A percentile compares a stretch with the other conserved stretches of the same genome.
Evolutionary conservation across 2,329 filamentous ascomycete species (phyloP).

Genomic region (Monilinia fructicola): DNA sequence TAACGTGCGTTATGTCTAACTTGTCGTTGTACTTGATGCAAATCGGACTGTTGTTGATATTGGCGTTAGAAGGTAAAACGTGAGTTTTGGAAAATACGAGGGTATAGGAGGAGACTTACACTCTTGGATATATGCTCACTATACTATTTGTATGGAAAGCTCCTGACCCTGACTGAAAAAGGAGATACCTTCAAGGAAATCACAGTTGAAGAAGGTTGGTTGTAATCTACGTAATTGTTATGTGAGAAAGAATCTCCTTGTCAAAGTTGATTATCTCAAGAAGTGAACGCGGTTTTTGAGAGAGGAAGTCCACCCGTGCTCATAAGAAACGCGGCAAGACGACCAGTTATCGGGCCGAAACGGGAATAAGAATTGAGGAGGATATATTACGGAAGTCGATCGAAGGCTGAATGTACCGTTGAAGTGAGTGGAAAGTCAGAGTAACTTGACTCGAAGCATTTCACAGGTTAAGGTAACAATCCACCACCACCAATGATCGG

Average conservation of each 20-base stretch:
- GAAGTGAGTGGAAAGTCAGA: background rate
- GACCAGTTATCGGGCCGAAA: background rate
- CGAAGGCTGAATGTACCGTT: background rate
- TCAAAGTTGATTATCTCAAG: background rate
- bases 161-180: background rate
- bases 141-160: background rate
- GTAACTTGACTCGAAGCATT: background rate
- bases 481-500: conserved; percentile 1
- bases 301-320: background rate
- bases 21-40: background rate
- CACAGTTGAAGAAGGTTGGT: background rate
- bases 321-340: background rate
- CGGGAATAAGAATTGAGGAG: background rate
- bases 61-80: background rate
- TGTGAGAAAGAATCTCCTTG: background rate
- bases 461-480: background rate
- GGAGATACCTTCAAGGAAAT: background rate
- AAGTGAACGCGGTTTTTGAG: background rate
- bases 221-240: background rate
- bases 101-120: background rate
- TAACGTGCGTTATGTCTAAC: background rate
- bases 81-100: background rate
- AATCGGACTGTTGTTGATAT: background rate
- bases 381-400: background rate
- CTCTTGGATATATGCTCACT: background rate